These are phyloP conservation scores for Vaccinium corymbosum DNA, from an alignment of 148 eudicot genomes.

Conservation along the genomic window DNA sequence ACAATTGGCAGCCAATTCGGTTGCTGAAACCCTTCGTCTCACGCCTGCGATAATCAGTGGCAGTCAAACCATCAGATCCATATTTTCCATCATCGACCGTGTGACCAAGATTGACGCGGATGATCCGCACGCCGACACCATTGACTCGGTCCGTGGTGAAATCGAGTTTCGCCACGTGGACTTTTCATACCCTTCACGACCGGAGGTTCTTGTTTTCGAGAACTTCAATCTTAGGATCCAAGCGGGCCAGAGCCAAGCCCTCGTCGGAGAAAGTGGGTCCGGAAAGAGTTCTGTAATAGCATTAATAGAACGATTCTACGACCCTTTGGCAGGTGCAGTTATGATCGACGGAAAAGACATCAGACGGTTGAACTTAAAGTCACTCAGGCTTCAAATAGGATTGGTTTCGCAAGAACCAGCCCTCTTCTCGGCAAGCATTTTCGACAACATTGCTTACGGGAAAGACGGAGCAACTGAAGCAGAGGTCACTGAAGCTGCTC, in stretches of 20 bases:
- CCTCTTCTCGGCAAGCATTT: slow-evolving; percentile 77
- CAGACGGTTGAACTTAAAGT: slow-evolving; percentile 63
- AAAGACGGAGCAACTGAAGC: slow-evolving; percentile 93
- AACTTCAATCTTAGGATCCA: slow-evolving; percentile 81
- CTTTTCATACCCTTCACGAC: slow-evolving; percentile 86
- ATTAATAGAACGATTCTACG: slow-evolving; percentile 83
- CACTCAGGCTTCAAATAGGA: slow-evolving; percentile 72
- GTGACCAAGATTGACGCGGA: slow-evolving; percentile 78
- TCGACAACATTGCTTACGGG: slow-evolving; percentile 89
- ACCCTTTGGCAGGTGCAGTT: slow-evolving; percentile 72
- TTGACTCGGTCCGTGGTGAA: slow-evolving; percentile 80
- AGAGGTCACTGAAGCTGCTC: slow-evolving; percentile 82
- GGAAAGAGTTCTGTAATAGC: slow-evolving; percentile 95
- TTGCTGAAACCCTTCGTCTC: slow-evolving; percentile 91
- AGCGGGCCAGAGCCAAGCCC: slow-evolving; percentile 96
- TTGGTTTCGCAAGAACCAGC: slow-evolving; percentile 97
- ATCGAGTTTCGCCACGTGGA: slow-evolving; percentile 90
- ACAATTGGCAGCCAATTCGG: slow-evolving; percentile 88
- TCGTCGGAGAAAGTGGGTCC: slow-evolving; percentile 93
- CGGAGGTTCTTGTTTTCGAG: slow-evolving; percentile 72
- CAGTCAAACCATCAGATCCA: slow-evolving; percentile 87
- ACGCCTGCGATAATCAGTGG: slow-evolving; percentile 96
- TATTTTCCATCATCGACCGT: slow-evolving; percentile 79
- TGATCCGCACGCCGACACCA: slow-evolving; percentile 71
- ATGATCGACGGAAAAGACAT: slow-evolving; percentile 96